Evolutionary conservation across 2,329 filamentous ascomycete species (phyloP).

Genomic region (Clathrospora elynae): DNA sequence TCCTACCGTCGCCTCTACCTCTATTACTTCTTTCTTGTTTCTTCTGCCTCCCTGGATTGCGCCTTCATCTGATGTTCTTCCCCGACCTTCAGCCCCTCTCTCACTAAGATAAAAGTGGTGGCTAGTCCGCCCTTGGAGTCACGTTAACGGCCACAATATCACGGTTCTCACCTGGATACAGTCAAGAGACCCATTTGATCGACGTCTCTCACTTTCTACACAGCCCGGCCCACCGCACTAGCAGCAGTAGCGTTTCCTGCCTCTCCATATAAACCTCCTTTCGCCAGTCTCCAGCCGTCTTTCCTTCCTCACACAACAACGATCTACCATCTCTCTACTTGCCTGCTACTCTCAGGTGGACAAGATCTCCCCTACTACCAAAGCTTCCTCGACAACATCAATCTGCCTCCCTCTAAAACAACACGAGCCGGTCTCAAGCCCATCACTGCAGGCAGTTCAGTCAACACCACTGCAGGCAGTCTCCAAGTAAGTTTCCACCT

Average conservation of each 20-base stretch:
- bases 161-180: not conserved
- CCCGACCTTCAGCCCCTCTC: too few species aligned
- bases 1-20: not conserved
- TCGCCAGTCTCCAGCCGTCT: conserved; percentile 11
- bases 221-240: conserved; percentile 2
- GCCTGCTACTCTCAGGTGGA: conserved; percentile 3
- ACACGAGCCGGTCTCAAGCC: conserved; percentile 22
- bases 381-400: conserved; percentile 4
- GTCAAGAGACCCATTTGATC: not conserved
- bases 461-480: conserved; percentile 25
- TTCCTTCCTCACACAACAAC: conserved; percentile 25
- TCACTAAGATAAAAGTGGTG: not conserved
- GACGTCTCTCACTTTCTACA: conserved; percentile 16
- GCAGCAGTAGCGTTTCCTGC: not conserved
- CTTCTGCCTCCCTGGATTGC: not conserved
- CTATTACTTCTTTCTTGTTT: not conserved
- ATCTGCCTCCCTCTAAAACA: conserved; percentile 6
- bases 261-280: conserved; percentile 22
- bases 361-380: conserved; percentile 5
- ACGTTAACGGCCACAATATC: not conserved
- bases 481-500: conserved; percentile 16
- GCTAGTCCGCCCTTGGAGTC: not conserved
- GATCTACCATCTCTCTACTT: conserved; percentile 5
- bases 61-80: not conserved
- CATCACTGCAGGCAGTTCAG: conserved; percentile 21